Evolutionary conservation across 1,284 basidiomycete genomes (phyloP).

Genomic region (Ganoderma meredithae): DNA sequence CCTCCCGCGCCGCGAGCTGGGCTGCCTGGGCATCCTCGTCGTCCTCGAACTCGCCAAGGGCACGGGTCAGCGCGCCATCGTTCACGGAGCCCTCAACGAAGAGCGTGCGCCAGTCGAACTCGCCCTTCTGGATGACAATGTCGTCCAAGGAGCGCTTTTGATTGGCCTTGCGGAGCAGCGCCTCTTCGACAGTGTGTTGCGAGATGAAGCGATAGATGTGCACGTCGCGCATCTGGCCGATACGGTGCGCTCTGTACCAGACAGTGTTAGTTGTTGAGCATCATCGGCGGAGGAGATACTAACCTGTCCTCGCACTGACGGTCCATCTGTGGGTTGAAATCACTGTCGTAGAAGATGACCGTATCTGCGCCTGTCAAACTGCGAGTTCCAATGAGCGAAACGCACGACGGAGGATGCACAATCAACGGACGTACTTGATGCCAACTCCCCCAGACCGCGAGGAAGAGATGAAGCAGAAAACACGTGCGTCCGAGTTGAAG

Average conservation of each 20-base stretch:
- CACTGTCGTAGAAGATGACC: conserved; percentile 96
- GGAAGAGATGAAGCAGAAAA: conserved; percentile 95
- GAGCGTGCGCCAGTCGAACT: conserved; percentile 94
- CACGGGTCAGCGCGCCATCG: conserved; percentile 62
- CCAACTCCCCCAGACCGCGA: conserved; percentile 95
- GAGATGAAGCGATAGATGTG: conserved; percentile 98
- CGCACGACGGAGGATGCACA: no score
- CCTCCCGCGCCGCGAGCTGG: conserved; percentile 80
- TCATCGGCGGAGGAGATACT: conserved; percentile 8
- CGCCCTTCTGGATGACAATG: conserved; percentile 93
- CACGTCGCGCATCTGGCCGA: conserved; percentile 96
- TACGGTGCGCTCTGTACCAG: conserved; percentile 80
- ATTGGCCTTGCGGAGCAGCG: conserved; percentile 95
- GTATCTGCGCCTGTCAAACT: conserved; percentile 96
- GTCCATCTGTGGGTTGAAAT: conserved; percentile 99
- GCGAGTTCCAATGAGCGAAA: not conserved
- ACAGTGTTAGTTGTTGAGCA: not conserved
- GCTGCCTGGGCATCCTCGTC: conserved; percentile 87
- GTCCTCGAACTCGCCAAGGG: conserved; percentile 90
- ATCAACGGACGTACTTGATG: conserved; percentile 76
- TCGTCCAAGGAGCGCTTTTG: conserved; percentile 94
- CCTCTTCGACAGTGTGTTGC: conserved; percentile 93
- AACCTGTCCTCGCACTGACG: conserved; percentile 96
- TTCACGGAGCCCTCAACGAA: conserved; percentile 53
- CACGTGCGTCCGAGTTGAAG: conserved; percentile 92